Evolutionary conservation across 1,284 basidiomycete species (phyloP).

Genomic region (Coniophora puteana): DNA sequence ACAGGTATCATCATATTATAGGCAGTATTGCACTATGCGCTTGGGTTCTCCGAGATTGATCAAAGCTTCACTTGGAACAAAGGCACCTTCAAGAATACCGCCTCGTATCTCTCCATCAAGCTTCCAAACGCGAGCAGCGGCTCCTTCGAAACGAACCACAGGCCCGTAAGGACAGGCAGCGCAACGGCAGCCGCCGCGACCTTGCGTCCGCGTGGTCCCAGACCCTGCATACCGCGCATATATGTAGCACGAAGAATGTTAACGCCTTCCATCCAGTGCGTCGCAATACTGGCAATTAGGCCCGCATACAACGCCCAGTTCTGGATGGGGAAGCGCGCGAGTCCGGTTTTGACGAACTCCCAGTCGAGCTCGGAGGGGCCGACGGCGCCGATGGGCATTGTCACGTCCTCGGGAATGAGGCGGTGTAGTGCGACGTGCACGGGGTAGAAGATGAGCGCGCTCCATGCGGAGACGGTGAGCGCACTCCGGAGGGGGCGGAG

Average conservation of each 20-base stretch:
- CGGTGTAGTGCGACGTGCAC: slow-evolving; percentile 65
- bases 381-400: slow-evolving; percentile 49
- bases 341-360: slow-evolving; percentile 67
- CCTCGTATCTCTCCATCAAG: slow-evolving; percentile 43
- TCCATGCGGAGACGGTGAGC: slow-evolving; percentile 55
- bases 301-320: slow-evolving; percentile 58
- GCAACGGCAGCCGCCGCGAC: slow-evolving; percentile 31
- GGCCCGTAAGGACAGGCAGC: slow-evolving; percentile 50
- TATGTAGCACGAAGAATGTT: slow-evolving; percentile 50
- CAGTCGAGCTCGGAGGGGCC: slow-evolving; percentile 71
- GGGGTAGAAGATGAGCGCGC: slow-evolving; percentile 50
- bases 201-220: slow-evolving; percentile 28
- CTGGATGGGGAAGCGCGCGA: slow-evolving; percentile 55
- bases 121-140: slow-evolving; percentile 53
- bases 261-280: slow-evolving; percentile 60
- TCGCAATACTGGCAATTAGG: slow-evolving; percentile 45
- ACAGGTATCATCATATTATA: too few relatives aligned
- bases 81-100: too few relatives aligned
- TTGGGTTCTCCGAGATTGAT: too few relatives aligned
- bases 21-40: too few relatives aligned
- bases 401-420: slow-evolving; percentile 38
- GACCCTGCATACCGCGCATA: slow-evolving; percentile 21
- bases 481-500: slow-evolving; percentile 40
- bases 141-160: slow-evolving; percentile 51
- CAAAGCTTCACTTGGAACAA: too few relatives aligned